Evolutionary conservation across 2,329 filamentous ascomycete species (phyloP).

Genomic region (Ophiostoma perfectum): DNA sequence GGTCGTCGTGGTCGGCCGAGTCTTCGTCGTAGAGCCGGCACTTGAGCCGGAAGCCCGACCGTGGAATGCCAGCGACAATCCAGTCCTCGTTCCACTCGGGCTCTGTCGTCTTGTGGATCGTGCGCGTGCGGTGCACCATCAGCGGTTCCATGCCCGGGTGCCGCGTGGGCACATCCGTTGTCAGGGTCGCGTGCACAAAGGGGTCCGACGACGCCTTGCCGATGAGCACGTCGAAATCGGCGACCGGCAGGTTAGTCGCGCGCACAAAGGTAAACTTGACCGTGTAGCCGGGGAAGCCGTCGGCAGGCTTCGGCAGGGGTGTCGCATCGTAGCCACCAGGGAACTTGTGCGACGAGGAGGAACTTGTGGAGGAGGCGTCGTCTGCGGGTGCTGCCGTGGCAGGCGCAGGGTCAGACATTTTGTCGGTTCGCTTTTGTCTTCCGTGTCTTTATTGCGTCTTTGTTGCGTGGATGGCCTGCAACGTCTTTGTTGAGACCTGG

Average conservation of each 20-base stretch:
- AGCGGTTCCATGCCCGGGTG: slow-evolving; percentile 77
- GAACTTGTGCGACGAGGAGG: slow-evolving; percentile 14
- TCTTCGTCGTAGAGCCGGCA: slow-evolving; percentile 89
- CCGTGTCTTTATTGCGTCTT: no score
- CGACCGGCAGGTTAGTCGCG: slow-evolving; percentile 74
- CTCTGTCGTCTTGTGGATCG: slow-evolving; percentile 64
- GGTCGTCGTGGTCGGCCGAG: slow-evolving; percentile 75
- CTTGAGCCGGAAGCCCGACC: slow-evolving; percentile 69
- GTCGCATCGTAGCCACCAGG: slow-evolving; percentile 42
- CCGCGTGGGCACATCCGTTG: slow-evolving; percentile 61
- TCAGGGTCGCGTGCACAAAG: slow-evolving; percentile 72
- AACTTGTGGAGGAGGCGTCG: neutral
- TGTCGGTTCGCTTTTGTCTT: neutral
- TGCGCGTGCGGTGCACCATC: slow-evolving; percentile 68
- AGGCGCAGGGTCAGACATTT: neutral
- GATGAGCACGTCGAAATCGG: slow-evolving; percentile 52
- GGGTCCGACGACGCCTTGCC: slow-evolving; percentile 75
- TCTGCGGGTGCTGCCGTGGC: neutral
- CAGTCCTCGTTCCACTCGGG: slow-evolving; percentile 81
- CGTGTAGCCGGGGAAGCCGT: slow-evolving; percentile 68
- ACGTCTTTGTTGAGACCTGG: no score
- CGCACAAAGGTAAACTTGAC: slow-evolving; percentile 78
- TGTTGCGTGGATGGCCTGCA: no score
- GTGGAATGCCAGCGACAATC: slow-evolving; percentile 80
- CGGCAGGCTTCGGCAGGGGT: slow-evolving; percentile 57